These are phyloP conservation scores for Thermomyces lanuginosus DNA, from an alignment of 2,329 filamentous ascomycete species.

Conservation along the genomic window DNA sequence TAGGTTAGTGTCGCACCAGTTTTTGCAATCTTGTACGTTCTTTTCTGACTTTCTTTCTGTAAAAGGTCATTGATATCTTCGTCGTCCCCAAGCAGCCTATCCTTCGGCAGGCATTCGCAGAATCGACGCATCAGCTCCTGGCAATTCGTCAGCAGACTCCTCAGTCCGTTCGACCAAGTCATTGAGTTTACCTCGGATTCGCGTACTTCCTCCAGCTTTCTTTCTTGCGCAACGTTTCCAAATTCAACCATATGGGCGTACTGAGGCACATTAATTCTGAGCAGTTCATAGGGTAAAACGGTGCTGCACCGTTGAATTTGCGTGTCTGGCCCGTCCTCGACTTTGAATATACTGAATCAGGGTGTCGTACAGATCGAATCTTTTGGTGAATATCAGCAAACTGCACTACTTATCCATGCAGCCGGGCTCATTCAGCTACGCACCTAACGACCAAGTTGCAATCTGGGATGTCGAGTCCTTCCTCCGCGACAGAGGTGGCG, in stretches of 20 bases:
- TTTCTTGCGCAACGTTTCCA: slow-evolving; percentile 49
- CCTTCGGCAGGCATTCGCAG: slow-evolving; percentile 55
- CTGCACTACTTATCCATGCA: not conserved
- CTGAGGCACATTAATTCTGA: slow-evolving; percentile 6
- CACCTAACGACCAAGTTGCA: slow-evolving; percentile 47
- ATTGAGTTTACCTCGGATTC: slow-evolving; percentile 27
- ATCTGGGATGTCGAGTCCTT: slow-evolving; percentile 49
- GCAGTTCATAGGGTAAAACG: slow-evolving; percentile 1
- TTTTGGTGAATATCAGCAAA: slow-evolving; percentile 11
- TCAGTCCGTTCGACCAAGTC: not conserved
- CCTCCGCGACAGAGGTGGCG: slow-evolving; percentile 48
- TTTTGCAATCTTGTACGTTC: slow-evolving; percentile 42
- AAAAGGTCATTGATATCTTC: slow-evolving; percentile 42
- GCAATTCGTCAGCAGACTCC: slow-evolving; percentile 1
- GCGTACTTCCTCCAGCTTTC: slow-evolving; percentile 36
- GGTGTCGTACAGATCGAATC: slow-evolving; percentile 77
- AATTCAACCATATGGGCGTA: slow-evolving; percentile 73
- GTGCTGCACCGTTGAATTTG: slow-evolving; percentile 43
- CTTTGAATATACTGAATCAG: slow-evolving; percentile 95
- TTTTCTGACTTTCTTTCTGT: slow-evolving; percentile 34
- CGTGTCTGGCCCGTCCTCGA: slow-evolving; percentile 65
- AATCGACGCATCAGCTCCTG: slow-evolving; percentile 52
- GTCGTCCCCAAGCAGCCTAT: slow-evolving; percentile 50
- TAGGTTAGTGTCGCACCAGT: slow-evolving; percentile 71
- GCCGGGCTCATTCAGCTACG: not conserved